Conservation (phyloP, 2,329 filamentous ascomycete genomes). For the Cryphonectria carpinicola region DNA sequence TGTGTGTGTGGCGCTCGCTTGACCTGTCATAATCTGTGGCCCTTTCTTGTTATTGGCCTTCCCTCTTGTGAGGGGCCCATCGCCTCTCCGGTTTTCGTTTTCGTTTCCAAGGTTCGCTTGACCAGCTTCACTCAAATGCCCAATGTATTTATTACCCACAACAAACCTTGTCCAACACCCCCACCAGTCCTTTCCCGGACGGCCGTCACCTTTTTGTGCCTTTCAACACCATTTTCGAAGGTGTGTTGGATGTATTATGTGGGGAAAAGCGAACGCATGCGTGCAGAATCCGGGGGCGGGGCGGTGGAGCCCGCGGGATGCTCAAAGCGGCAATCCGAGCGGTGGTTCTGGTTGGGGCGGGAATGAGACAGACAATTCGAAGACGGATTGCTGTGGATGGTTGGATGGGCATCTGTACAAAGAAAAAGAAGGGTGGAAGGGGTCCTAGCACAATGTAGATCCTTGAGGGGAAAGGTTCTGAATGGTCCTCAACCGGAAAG, state of each 20-base stretch:
- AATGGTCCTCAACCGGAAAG: background rate
- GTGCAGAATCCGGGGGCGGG: constrained; percentile 14
- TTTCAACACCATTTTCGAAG: background rate
- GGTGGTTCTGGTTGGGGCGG: background rate
- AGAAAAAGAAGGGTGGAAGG: too few species aligned
- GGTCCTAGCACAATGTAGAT: background rate
- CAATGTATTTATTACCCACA: background rate
- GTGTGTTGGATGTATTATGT: constrained; percentile 6
- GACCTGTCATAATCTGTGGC: constrained; percentile 2
- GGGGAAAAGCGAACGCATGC: constrained; percentile 16
- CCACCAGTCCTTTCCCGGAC: background rate
- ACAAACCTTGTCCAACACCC: background rate
- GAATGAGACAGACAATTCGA: background rate
- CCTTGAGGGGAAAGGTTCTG: background rate
- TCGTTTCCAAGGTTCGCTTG: background rate
- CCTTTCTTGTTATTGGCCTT: background rate
- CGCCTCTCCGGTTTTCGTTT: background rate
- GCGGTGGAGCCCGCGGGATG: constrained; percentile 19
- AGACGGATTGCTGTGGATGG: background rate
- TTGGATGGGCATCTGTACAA: too few species aligned
- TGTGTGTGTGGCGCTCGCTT: background rate
- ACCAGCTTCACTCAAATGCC: background rate
- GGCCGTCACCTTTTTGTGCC: constrained; percentile 6
- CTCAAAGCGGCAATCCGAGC: constrained; percentile 25
- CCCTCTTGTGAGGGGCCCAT: background rate